Evolutionary conservation across 2,329 filamentous ascomycete genomes (phyloP), one percentile per base, ranked within the genome.

Genomic region (Taxawa tesnikishii): DNA sequence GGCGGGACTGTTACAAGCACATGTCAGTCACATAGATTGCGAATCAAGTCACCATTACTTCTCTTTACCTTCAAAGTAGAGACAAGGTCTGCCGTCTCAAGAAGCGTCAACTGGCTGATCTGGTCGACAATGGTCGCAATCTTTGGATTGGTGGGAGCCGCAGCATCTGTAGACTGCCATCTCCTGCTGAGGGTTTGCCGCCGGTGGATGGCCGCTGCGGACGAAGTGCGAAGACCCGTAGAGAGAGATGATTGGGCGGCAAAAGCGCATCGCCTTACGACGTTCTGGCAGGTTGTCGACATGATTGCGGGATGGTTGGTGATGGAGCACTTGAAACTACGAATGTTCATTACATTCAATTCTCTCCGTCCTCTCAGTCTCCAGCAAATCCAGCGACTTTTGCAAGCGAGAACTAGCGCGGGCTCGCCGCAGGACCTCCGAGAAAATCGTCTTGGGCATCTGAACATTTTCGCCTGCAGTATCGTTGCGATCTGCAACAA

Each of bases 51-150:
- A 13, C 17, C 5, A 27, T 4, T 4, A 21, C 3, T 6, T 8
- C n/a, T 25, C 17, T 53, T 33, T 63, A 96, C 90, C 82, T 98
- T 99, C 56, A 99, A 68, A 61, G 77, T 84, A 33, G 87, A 77
- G 33, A 99, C 90, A 38, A 99, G 70, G 57, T 96, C 90, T 37
- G 92, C 88, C 24, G 90, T 98, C 73, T 99, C 92, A 50, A 99
- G 67, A 37, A 99, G 71, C 27, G 87, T 98, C 73, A 99, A 79
- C 73, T 90, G 79, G 64, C 88, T 93, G 61, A 99, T 98, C 64
- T 98, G 87, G 59, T 98, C 87, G 53, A 99, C 90, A 53, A 99
- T 98, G 38, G 73, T 75, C 48, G 78, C 62, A 51, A 99, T 94
- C 73, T 98, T 98, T 42, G 90, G 85, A 63, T 83, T 93, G 67